Conservation (phyloP, 768 basidiomycete genomes). For the Pleurotus ostreatus region DNA sequence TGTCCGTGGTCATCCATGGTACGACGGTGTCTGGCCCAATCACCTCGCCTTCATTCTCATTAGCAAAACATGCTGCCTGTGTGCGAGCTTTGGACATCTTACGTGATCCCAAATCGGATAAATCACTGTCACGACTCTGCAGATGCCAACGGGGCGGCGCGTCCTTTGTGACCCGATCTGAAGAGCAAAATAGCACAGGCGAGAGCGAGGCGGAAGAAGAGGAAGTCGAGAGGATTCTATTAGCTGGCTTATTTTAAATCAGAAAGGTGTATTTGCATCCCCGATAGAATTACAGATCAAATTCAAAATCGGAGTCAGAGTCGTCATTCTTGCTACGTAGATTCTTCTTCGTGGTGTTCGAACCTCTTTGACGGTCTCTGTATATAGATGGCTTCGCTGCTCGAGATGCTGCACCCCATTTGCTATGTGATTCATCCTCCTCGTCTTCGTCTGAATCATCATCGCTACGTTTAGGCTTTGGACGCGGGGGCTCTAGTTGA, state of each 20-base stretch:
- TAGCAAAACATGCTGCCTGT: conserved; percentile 68
- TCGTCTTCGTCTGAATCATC: conserved; percentile 4
- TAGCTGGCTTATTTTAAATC: neutral
- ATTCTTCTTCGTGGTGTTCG: neutral
- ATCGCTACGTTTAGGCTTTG: neutral
- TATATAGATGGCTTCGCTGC: neutral
- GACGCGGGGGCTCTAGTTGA: neutral
- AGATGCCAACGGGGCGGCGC: conserved; percentile 22
- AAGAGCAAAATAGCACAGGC: conserved; percentile 10
- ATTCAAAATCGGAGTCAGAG: conserved; percentile 5
- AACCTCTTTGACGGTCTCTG: neutral
- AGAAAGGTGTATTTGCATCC: too few relatives aligned
- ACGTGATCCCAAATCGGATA: conserved; percentile 40
- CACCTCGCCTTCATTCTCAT: conserved; percentile 46
- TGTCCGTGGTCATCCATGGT: conserved; percentile 59
- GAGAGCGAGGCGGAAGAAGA: conserved; percentile 6
- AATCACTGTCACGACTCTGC: conserved; percentile 37
- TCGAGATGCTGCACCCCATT: conserved; percentile 5
- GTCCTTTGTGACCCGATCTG: conserved; percentile 14
- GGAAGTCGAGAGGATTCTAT: conserved; percentile 9
- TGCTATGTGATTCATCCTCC: neutral
- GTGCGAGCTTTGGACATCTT: conserved; percentile 57
- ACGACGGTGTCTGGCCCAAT: conserved; percentile 56
- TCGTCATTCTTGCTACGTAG: conserved; percentile 1
- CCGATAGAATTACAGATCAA: conserved; percentile 2